Percentiles rank a stretch among this genome's conserved stretches.
phyloP scores from a whole-genome alignment of 176 grass and related monocot genomes.

The Carex littledalei region DNA sequence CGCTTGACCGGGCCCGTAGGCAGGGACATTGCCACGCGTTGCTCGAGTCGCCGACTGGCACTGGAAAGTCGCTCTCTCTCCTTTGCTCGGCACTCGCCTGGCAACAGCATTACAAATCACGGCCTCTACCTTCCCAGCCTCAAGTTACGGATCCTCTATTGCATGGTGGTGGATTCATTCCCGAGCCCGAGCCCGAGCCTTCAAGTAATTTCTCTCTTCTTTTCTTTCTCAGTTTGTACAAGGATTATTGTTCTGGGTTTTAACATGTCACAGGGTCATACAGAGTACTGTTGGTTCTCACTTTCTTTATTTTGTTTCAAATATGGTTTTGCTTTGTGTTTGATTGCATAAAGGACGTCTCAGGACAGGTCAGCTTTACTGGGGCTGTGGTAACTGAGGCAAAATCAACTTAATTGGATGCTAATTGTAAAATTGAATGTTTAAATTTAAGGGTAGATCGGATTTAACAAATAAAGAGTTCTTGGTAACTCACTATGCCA shows the following conservation, averaged over 20 bases:
- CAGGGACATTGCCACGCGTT: constrained; percentile 77
- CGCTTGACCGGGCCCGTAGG: constrained; percentile 63
- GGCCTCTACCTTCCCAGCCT: constrained; percentile 13
- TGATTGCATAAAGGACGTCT: not conserved
- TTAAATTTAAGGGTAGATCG: not conserved
- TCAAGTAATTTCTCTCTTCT: constrained; percentile 25
- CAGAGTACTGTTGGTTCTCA: not conserved
- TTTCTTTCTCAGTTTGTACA: not conserved
- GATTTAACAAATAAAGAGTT: not conserved
- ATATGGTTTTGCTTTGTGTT: not conserved
- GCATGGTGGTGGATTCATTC: constrained; percentile 76
- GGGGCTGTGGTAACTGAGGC: not conserved
- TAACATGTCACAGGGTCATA: not conserved
- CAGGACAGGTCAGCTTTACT: not conserved
- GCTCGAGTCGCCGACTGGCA: constrained; percentile 94
- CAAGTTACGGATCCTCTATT: constrained; percentile 36
- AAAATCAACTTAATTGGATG: not conserved
- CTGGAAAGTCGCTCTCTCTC: constrained; percentile 87
- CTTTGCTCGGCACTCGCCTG: constrained; percentile 93
- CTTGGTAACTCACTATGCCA: not conserved
- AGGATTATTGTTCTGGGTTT: not conserved
- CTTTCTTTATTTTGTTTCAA: not conserved
- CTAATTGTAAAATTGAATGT: not conserved
- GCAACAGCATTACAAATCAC: constrained; percentile 61
- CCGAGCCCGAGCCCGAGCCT: constrained; percentile 45